phyloP scores from a whole-genome alignment of 345 rosid genomes.

The Salix dunnii region DNA sequence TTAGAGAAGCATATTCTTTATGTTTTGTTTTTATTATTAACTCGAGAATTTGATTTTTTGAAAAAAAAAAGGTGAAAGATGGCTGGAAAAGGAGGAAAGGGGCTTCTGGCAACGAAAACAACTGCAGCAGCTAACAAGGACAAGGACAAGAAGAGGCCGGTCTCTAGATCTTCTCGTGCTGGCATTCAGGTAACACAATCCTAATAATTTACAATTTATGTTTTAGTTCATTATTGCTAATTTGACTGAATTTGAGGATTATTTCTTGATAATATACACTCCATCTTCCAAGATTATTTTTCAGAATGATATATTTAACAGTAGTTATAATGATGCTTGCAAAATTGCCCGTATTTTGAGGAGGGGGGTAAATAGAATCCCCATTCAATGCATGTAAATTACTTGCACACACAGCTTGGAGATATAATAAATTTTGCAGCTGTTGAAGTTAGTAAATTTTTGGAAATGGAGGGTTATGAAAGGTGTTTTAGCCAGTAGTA shows the following conservation, averaged over 20 bases:
- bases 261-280: not conserved
- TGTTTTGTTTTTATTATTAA: not conserved
- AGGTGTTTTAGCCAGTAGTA: no score
- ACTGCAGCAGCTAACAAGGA: slow-evolving; percentile 79
- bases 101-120: slow-evolving; percentile 74
- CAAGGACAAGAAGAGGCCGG: slow-evolving; percentile 78
- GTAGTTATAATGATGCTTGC: not conserved
- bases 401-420: not conserved
- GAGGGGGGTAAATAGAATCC: not conserved
- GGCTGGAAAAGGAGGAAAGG: slow-evolving; percentile 97
- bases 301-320: not conserved
- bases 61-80: slow-evolving; percentile 30
- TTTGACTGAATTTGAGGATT: not conserved
- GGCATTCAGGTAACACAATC: slow-evolving; percentile 64
- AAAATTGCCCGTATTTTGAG: not conserved
- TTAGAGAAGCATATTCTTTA: not conserved
- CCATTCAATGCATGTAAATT: not conserved
- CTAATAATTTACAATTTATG: not conserved
- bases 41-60: not conserved
- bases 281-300: not conserved
- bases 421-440: no score
- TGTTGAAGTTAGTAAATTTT: no score
- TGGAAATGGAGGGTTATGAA: no score
- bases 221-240: not conserved
- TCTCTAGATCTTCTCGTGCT: slow-evolving; percentile 88